phyloP scores from a whole-genome alignment of 371 early-diverging fungal genomes.

The Coemansia linderi region DNA sequence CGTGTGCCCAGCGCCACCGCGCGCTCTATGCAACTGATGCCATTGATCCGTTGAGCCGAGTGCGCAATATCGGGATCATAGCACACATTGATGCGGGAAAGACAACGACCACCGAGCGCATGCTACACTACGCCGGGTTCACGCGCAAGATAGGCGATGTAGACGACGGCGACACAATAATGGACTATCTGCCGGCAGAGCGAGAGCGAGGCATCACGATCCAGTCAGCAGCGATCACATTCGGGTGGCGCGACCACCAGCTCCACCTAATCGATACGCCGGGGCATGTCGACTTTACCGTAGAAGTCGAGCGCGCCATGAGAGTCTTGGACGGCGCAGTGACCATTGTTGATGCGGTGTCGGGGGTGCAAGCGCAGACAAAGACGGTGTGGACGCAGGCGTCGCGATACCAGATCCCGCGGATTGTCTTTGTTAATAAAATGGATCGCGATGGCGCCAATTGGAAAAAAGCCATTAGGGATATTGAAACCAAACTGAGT shows the following conservation, averaged over 20 bases:
- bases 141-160: conserved; percentile 82
- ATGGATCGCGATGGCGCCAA: conserved; percentile 85
- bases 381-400: conserved; percentile 93
- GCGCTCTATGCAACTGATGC: not conserved
- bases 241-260: conserved; percentile 82
- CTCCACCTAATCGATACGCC: conserved; percentile 96
- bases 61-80: conserved; percentile 94
- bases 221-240: conserved; percentile 91
- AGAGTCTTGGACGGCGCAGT: conserved; percentile 95
- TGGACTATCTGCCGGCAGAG: conserved; percentile 90
- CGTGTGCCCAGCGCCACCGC: not conserved
- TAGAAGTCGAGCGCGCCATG: conserved; percentile 92
- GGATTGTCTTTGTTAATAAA: conserved; percentile 91
- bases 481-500: conserved; percentile 68
- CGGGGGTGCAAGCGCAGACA: conserved; percentile 97
- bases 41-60: conserved; percentile 31
- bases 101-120: conserved; percentile 96
- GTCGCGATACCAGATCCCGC: conserved; percentile 78
- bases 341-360: conserved; percentile 87
- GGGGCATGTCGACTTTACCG: conserved; percentile 95
- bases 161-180: conserved; percentile 90
- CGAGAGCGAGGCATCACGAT: conserved; percentile 95
- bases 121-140: conserved; percentile 92
- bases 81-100: conserved; percentile 98
- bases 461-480: conserved; percentile 64